These are phyloP conservation scores for Tulasnella calospora DNA, from an alignment of 768 basidiomycete genomes.

Conservation along the genomic window DNA sequence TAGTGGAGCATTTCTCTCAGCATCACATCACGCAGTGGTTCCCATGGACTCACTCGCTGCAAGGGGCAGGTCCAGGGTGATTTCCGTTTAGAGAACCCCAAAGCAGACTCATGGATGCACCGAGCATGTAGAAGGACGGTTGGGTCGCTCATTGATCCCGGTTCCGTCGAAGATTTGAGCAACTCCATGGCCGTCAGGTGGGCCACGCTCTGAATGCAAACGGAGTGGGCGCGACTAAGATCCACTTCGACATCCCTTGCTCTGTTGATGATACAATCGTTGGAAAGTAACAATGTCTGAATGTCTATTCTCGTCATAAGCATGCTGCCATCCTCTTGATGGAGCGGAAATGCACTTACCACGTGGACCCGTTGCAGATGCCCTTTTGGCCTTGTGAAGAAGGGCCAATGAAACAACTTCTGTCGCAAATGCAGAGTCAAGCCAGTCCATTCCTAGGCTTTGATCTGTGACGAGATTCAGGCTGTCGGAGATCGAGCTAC, in stretches of 20 bases:
- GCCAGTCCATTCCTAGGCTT: not conserved
- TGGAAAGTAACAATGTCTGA: not conserved
- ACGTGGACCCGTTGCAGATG: not conserved
- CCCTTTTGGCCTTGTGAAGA: not conserved
- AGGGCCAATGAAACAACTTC: not conserved
- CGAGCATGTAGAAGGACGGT: not conserved
- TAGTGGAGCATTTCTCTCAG: not conserved
- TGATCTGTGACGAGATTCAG: not conserved
- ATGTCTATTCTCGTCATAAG: not conserved
- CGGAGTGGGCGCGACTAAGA: not conserved
- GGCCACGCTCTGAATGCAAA: not conserved
- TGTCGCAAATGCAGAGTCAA: not conserved
- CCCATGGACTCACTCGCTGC: not conserved
- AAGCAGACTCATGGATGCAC: not conserved
- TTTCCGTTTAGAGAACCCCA: not conserved
- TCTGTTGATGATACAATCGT: not conserved
- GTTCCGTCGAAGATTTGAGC: not conserved
- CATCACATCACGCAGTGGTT: not conserved
- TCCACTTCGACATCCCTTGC: not conserved
- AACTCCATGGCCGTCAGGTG: not conserved
- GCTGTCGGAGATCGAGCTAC: not conserved
- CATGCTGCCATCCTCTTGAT: not conserved
- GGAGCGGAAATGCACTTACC: not conserved
- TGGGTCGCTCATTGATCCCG: not conserved
- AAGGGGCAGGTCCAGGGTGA: not conserved